Percentiles rank a stretch among this genome's conserved stretches.
Conservation (phyloP, 331 rosid genomes). For the Rhamnella rubrinervis region DNA sequence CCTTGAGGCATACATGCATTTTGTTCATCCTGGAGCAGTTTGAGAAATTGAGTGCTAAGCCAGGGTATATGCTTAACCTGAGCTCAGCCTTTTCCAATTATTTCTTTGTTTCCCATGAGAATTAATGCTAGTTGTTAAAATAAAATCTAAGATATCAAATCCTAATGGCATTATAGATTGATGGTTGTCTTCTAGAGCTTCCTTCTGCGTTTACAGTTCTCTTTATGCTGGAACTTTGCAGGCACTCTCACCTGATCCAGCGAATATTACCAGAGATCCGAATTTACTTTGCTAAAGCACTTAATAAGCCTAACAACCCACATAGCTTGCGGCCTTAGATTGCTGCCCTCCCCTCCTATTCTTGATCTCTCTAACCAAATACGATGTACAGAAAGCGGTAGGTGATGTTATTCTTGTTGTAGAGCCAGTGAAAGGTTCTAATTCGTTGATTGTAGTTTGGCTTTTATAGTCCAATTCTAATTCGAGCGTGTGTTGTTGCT, state of each 20-base stretch:
- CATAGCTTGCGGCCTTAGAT: constrained; percentile 57
- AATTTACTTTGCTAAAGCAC: constrained; percentile 70
- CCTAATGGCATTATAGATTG: no score
- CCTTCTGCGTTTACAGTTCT: constrained; percentile 14
- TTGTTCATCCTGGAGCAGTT: constrained; percentile 86
- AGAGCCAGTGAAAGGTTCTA: constrained; percentile 43
- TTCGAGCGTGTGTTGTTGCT: constrained; percentile 33
- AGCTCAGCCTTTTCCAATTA: not conserved
- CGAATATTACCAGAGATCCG: constrained; percentile 80
- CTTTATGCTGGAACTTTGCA: constrained; percentile 46
- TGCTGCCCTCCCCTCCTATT: constrained; percentile 23
- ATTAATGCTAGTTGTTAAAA: not conserved
- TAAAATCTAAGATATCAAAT: not conserved
- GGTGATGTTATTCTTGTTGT: constrained; percentile 39
- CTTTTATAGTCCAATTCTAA: constrained; percentile 27
- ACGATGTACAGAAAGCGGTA: constrained; percentile 64
- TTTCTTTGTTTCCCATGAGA: not conserved
- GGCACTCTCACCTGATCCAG: constrained; percentile 73
- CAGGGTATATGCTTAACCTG: constrained; percentile 59
- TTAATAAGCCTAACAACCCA: constrained; percentile 71
- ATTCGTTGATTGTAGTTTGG: constrained; percentile 41
- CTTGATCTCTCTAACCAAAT: constrained; percentile 71
- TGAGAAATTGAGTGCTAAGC: constrained; percentile 78
- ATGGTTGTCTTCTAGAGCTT: no score
- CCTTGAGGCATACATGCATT: constrained; percentile 92